A percentile compares a stretch with the other conserved stretches of the same genome.
Conservation (phyloP, 176 grass and related monocot genomes). For the Microstegium vimineum region DNA sequence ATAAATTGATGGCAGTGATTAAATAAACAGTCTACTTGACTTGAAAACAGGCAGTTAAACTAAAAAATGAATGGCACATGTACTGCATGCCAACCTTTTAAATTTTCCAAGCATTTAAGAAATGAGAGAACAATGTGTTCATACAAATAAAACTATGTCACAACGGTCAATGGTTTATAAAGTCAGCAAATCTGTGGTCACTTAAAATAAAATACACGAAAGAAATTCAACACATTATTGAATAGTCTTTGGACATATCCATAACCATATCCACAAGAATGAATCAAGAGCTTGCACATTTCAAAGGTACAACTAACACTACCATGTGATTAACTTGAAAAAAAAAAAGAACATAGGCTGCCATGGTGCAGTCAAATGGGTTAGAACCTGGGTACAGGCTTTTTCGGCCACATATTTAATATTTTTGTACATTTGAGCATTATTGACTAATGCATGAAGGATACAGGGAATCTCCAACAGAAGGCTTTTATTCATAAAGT, state of each 20-base stretch:
- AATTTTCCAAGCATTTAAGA: not conserved
- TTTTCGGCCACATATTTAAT: not conserved
- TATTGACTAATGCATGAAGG: not conserved
- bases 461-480: not conserved
- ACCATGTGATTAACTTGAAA: not conserved
- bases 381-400: not conserved
- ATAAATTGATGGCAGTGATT: not conserved
- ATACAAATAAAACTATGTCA: not conserved
- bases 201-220: constrained; percentile 3
- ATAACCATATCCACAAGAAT: constrained; percentile 1
- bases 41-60: constrained; percentile 5
- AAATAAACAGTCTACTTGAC: not conserved
- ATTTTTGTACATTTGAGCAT: not conserved
- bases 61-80: not conserved
- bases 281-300: not conserved
- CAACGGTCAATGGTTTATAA: not conserved
- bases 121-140: not conserved
- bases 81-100: not conserved
- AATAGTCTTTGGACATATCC: constrained; percentile 8
- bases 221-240: constrained; percentile 11
- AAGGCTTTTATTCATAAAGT: constrained; percentile 5
- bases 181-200: constrained; percentile 2
- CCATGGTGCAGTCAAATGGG: not conserved
- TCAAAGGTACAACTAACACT: not conserved
- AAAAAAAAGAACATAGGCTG: not conserved